These are phyloP conservation scores for Phytophthora hibernalis DNA, from an alignment of 352 stramenopile species.

Conservation along the genomic window DNA sequence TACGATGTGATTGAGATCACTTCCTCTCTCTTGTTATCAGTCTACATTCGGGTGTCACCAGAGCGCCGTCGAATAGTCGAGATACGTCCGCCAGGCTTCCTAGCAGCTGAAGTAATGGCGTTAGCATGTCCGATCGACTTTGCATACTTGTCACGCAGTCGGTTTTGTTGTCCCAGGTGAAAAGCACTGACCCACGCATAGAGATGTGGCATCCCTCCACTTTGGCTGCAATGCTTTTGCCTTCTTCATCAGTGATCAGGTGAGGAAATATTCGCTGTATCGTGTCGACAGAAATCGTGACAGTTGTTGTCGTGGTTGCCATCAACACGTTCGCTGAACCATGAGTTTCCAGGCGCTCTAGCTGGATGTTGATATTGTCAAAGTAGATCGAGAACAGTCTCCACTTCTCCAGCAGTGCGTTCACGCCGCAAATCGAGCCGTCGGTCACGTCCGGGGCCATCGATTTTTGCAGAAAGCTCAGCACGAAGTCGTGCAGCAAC, in stretches of 20 bases:
- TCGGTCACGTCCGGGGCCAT: slow-evolving; percentile 9
- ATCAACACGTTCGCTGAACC: not conserved
- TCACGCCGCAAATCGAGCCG: not conserved
- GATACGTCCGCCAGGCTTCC: slow-evolving; percentile 10
- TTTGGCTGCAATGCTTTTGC: not conserved
- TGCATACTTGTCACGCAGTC: slow-evolving; percentile 1
- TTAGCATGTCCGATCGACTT: slow-evolving; percentile 15
- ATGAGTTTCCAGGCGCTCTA: slow-evolving; percentile 2
- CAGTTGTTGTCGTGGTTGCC: slow-evolving; percentile 13
- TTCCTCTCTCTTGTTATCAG: not conserved
- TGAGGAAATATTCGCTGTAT: slow-evolving; percentile 8
- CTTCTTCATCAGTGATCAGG: not conserved
- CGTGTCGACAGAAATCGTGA: slow-evolving; percentile 2
- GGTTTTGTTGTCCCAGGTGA: slow-evolving; percentile 4
- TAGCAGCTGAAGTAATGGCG: slow-evolving; percentile 8
- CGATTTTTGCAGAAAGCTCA: not conserved
- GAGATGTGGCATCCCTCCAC: slow-evolving; percentile 3
- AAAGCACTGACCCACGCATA: slow-evolving; percentile 14
- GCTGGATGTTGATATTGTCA: slow-evolving; percentile 7
- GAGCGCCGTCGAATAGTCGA: slow-evolving; percentile 6
- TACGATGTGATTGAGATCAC: not conserved
- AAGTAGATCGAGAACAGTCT: slow-evolving; percentile 2
- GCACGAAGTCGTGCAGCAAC: not conserved
- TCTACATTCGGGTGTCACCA: slow-evolving; percentile 8
- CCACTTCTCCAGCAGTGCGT: slow-evolving; percentile 6